phyloP scores from a whole-genome alignment of 169 alveolate species.

The Amoebophrya sp. region DNA sequence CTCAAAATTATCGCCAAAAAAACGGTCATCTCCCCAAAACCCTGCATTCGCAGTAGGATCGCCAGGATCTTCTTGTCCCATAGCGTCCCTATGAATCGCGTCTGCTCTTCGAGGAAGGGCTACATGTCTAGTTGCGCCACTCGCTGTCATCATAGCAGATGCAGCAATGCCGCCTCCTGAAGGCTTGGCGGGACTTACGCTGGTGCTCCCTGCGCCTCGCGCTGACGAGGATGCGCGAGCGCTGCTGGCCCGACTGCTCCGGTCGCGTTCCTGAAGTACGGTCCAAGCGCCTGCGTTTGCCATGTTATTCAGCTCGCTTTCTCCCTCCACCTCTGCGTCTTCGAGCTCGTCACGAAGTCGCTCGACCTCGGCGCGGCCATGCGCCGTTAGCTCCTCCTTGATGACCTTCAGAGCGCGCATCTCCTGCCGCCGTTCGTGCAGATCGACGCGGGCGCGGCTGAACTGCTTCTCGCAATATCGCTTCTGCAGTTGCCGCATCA shows the following conservation, averaged over 20 bases:
- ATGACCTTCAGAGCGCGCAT: not conserved
- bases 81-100: too few species aligned
- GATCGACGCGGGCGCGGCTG: not conserved
- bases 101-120: too few species aligned
- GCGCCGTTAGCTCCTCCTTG: not conserved
- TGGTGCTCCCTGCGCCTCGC: too few species aligned
- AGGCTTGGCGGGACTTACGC: too few species aligned
- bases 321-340: not conserved
- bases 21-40: not conserved
- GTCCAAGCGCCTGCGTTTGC: not conserved
- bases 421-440: not conserved
- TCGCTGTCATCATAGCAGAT: too few species aligned
- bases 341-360: not conserved
- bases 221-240: too few species aligned
- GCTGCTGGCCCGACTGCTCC: too few species aligned
- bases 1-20: not conserved
- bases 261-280: not conserved
- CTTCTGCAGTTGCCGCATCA: not conserved
- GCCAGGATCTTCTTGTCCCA: too few species aligned
- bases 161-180: too few species aligned
- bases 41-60: not conserved
- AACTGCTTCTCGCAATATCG: not conserved
- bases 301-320: not conserved
- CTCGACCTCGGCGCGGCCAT: not conserved
- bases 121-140: too few species aligned